Base-by-base conservation (phyloP, 2,329 filamentous ascomycete genomes). In the Colletotrichum sp. region DNA sequence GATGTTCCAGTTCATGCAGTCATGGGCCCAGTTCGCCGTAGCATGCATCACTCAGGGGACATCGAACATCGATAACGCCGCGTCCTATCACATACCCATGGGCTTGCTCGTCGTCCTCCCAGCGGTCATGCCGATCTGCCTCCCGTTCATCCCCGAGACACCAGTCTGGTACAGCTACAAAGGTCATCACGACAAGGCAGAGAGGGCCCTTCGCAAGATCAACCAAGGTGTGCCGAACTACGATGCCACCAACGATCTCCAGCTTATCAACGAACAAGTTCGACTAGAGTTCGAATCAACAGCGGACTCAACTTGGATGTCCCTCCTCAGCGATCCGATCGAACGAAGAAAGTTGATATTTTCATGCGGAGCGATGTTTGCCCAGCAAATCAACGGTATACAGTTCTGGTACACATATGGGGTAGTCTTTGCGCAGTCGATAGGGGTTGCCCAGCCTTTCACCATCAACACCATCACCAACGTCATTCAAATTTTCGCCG, bases 381-480 rank as follows among this genome's bases (percentile, higher is more conserved):
- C 82, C 2, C 84, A 86, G 65, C 84, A 86, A 78, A 83, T 87
- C 74, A 83, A 84, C 78, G 85, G 85, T 27, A 86, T 87, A 71
- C 82, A 84, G 63, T 86, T 83, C 76, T 85, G 83, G 78, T 85
- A 85, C 76, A 80, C 80, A 62, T 86, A 82, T 67, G 83, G 83
- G 7, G 82, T 83, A 3, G 81, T 85, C 21, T 85, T 85, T 72
- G 80, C 82, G 12, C 78, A 85, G 75, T 79, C 82, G 3, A 86
- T 87, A 62, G 85, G 85, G 0, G 75, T 86, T 4, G 74, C 73
- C 0, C 81, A 87, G 16, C 84, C 85, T 0, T 86, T 86, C 69
- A 78, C 83, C 7, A 85, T 86, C 77, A 82, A 80, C 2, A 80
- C 85, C 15, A 85, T 86, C 36, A 83, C 83, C 29, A 83, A 83